These are phyloP conservation scores for Candida hispaniensis DNA, from an alignment of 805 yeast species.

Conservation along the genomic window DNA sequence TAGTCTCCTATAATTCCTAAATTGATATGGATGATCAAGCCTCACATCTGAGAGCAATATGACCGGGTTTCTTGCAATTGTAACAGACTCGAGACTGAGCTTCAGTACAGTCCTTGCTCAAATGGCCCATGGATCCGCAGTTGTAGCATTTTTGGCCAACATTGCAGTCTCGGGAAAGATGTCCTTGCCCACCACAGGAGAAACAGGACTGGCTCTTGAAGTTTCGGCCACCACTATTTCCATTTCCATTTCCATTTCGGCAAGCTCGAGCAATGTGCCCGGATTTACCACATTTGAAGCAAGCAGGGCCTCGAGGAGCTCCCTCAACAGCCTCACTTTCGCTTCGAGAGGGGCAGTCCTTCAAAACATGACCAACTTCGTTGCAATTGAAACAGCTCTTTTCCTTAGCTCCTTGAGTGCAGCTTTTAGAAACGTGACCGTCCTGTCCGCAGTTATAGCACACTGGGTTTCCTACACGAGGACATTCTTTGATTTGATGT, in stretches of 20 bases:
- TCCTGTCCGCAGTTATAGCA: constrained; percentile 32
- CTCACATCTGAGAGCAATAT: constrained; percentile 81
- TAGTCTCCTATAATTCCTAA: too few relatives aligned
- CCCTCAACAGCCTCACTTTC: constrained; percentile 17
- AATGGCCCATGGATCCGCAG: constrained; percentile 87
- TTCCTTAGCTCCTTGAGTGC: constrained; percentile 70
- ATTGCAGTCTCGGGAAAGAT: constrained; percentile 79
- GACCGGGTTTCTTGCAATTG: constrained; percentile 72
- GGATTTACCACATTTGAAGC: constrained; percentile 85
- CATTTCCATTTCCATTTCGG: constrained; percentile 37
- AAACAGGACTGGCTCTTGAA: constrained; percentile 90
- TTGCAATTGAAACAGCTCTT: constrained; percentile 94
- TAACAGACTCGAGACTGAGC: constrained; percentile 54
- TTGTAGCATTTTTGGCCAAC: constrained; percentile 84
- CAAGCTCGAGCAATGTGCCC: constrained; percentile 79
- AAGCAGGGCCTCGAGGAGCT: constrained; percentile 35
- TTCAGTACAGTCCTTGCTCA: constrained; percentile 69
- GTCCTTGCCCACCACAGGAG: constrained; percentile 85
- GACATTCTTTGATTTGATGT: constrained; percentile 29
- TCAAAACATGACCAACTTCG: constrained; percentile 77
- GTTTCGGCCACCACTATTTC: constrained; percentile 32
- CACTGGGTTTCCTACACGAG: constrained; percentile 30
- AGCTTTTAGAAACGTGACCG: constrained; percentile 83
- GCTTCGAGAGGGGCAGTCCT: constrained; percentile 69
- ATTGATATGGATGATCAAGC: too few relatives aligned